These are phyloP conservation scores for Pochonia chlamydosporia DNA, from an alignment of 2,329 filamentous ascomycete genomes.

Conservation along the genomic window DNA sequence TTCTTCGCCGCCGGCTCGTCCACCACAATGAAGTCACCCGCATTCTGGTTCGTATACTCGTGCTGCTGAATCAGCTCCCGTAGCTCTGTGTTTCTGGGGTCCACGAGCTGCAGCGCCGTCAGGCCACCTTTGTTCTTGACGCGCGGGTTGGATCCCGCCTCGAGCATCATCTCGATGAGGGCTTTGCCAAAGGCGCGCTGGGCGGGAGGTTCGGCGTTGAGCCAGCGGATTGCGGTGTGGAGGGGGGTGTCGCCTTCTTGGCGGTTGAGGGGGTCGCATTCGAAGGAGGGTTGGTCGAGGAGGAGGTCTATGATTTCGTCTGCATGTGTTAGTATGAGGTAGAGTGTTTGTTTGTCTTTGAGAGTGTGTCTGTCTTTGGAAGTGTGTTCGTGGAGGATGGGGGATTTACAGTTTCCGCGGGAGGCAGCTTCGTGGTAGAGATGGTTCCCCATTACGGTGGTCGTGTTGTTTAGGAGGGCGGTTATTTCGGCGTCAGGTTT, in stretches of 20 bases:
- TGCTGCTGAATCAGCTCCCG: constrained; percentile 61
- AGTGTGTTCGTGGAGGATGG: background rate
- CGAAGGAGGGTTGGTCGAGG: constrained; percentile 77
- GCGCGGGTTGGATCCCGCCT: constrained; percentile 61
- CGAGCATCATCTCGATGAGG: constrained; percentile 74
- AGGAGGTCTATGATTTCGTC: constrained; percentile 78
- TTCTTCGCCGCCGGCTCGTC: constrained; percentile 4
- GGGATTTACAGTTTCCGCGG: constrained; percentile 76
- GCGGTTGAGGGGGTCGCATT: constrained; percentile 73
- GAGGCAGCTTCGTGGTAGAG: constrained; percentile 84
- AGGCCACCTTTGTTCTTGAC: constrained; percentile 66
- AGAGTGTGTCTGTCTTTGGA: background rate
- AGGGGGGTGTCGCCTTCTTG: constrained; percentile 72
- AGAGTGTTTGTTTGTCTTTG: background rate
- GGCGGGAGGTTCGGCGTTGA: constrained; percentile 59
- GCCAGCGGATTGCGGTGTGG: constrained; percentile 71
- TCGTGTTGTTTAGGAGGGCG: constrained; percentile 76
- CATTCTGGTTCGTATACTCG: constrained; percentile 58
- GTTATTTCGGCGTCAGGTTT: constrained; percentile 62
- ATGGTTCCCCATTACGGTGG: constrained; percentile 80
- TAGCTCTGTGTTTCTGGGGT: constrained; percentile 61
- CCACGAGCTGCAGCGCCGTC: constrained; percentile 65
- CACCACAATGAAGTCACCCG: constrained; percentile 49
- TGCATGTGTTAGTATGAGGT: constrained; percentile 22
- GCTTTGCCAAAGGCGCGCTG: constrained; percentile 60